Conservation (phyloP, 805 yeast species). For the Suhomyces prunicola region DNA sequence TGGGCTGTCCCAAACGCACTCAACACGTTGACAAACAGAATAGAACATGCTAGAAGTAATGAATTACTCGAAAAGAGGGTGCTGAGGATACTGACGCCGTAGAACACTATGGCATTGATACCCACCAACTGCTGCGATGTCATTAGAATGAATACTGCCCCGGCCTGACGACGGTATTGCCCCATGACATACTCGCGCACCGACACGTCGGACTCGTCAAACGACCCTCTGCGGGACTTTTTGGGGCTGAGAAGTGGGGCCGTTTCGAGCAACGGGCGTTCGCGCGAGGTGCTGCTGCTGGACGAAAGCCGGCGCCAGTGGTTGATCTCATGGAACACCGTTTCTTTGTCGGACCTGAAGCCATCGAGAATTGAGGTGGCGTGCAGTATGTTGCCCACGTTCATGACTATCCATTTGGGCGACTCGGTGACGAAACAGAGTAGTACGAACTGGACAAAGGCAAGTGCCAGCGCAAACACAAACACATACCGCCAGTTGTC, state of each 20-base stretch:
- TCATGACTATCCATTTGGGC: slow-evolving; percentile 42
- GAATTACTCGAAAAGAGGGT: slow-evolving; percentile 13
- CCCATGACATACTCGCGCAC: slow-evolving; percentile 21
- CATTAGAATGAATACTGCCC: slow-evolving; percentile 34
- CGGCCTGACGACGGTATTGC: background rate
- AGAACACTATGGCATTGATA: slow-evolving; percentile 24
- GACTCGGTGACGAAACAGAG: slow-evolving; percentile 38
- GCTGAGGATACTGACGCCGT: slow-evolving; percentile 20
- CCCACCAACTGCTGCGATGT: slow-evolving; percentile 35
- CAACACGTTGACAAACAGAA: slow-evolving; percentile 17
- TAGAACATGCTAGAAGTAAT: slow-evolving; percentile 14
- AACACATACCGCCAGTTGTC: slow-evolving; percentile 38
- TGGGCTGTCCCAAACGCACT: slow-evolving; percentile 14
- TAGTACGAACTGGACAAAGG: slow-evolving; percentile 24
- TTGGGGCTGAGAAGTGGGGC: slow-evolving; percentile 5
- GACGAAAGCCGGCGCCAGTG: slow-evolving; percentile 29
- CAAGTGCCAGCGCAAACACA: slow-evolving; percentile 22
- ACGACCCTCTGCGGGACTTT: slow-evolving; percentile 24
- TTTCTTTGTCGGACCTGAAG: slow-evolving; percentile 28
- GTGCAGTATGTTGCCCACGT: slow-evolving; percentile 21
- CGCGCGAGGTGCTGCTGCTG: background rate
- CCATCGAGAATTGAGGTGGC: slow-evolving; percentile 28
- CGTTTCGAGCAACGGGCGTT: background rate
- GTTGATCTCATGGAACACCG: slow-evolving; percentile 32
- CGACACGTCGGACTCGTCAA: slow-evolving; percentile 26